Evolutionary conservation across 495 filamentous ascomycete genomes (phyloP).

Genomic region (Hypomontagnella monticulosa): DNA sequence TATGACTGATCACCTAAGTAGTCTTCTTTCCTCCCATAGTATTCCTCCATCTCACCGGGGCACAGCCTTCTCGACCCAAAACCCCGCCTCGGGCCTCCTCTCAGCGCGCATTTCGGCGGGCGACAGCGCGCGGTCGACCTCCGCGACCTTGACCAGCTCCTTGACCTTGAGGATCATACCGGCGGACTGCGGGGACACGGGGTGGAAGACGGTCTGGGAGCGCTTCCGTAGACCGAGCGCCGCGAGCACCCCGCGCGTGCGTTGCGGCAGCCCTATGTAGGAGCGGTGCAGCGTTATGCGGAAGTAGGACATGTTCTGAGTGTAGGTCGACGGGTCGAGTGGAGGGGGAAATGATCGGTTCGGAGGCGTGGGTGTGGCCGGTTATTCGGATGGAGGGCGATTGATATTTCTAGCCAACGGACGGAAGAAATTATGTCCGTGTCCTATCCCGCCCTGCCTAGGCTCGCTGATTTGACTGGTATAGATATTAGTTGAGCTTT

Average conservation of each 20-base stretch:
- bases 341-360: neutral
- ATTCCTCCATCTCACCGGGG: conserved; percentile 31
- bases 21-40: neutral
- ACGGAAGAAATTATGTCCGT: neutral
- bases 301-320: conserved; percentile 82
- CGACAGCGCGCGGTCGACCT: conserved; percentile 77
- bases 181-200: conserved; percentile 81
- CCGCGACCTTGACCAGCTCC: conserved; percentile 87
- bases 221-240: conserved; percentile 91
- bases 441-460: neutral
- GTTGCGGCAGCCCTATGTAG: conserved; percentile 88
- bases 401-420: neutral
- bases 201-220: conserved; percentile 90
- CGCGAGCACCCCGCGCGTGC: conserved; percentile 82
- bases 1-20: neutral
- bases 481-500: neutral
- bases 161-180: conserved; percentile 99
- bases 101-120: conserved; percentile 76
- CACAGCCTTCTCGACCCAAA: conserved; percentile 78
- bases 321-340: neutral
- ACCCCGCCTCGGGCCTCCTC: conserved; percentile 84
- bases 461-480: neutral
- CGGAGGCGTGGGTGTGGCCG: neutral
- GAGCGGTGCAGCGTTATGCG: conserved; percentile 93
- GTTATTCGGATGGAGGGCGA: neutral